phyloP scores from a whole-genome alignment of 2,329 filamentous ascomycete genomes.

The Leptodontidium sp. region DNA sequence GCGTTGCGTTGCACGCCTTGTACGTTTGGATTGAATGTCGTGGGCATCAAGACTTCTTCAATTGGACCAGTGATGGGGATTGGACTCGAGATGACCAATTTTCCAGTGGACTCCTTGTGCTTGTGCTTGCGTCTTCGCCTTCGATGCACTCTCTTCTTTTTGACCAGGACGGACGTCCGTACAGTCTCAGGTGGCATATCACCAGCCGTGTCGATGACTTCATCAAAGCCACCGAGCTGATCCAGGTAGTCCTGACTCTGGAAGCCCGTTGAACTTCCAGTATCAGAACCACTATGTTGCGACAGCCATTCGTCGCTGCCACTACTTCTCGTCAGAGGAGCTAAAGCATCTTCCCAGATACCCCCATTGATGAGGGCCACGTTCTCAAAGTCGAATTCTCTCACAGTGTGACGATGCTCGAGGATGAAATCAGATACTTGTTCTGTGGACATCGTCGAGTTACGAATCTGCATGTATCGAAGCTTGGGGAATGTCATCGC shows the following conservation, averaged over 20 bases:
- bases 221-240: slow-evolving; percentile 38
- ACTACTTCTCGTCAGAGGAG: slow-evolving; percentile 65
- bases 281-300: slow-evolving; percentile 48
- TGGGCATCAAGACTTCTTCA: slow-evolving; percentile 59
- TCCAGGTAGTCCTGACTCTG: slow-evolving; percentile 40
- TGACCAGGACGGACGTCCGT: slow-evolving; percentile 48
- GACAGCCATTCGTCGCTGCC: slow-evolving; percentile 50
- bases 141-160: slow-evolving; percentile 52
- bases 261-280: slow-evolving; percentile 35
- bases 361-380: slow-evolving; percentile 72
- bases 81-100: slow-evolving; percentile 39
- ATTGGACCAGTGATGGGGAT: slow-evolving; percentile 38
- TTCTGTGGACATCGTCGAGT: slow-evolving; percentile 73
- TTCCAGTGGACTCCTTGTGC: slow-evolving; percentile 41
- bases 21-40: slow-evolving; percentile 61
- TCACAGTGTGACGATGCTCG: slow-evolving; percentile 71
- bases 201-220: slow-evolving; percentile 38
- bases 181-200: slow-evolving; percentile 23
- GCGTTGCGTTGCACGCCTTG: slow-evolving; percentile 66
- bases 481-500: slow-evolving; percentile 73
- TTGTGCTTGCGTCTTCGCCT: slow-evolving; percentile 46
- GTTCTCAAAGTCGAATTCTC: slow-evolving; percentile 83
- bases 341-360: slow-evolving; percentile 84
- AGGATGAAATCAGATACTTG: slow-evolving; percentile 76
- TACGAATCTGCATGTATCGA: slow-evolving; percentile 74